Evolutionary conservation across 164 flowering plant species (phyloP), one percentile per base, ranked within the genome.

Genomic region (Tinospora cordifolia): DNA sequence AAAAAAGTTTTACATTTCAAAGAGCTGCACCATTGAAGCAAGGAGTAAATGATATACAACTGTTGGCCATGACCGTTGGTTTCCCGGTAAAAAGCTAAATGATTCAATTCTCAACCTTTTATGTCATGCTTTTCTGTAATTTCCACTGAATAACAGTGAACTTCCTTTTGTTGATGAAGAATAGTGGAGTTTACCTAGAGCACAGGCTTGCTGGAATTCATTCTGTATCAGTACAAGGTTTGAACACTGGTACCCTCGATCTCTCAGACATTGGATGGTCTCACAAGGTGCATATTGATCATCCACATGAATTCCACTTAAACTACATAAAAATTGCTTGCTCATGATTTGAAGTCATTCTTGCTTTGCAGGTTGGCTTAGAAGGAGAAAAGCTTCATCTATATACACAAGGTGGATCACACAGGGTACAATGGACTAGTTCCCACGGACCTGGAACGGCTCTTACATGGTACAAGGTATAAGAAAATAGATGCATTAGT

Each of bases 381-480:
- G 72, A 68, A 0, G 99, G 98, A 58, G 98, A 92, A 74, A 83
- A 78, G 63, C 44, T 62, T 11, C 46, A 69, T 8, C 65, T 84
- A 8, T 91, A 14, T 79, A 85, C 88, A 0, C 76, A 85, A 39
- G 83, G 73, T 30, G 96, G 96, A 66, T 72, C 86, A 6, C 66
- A 84, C 19, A 84, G 74, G 40, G 94, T 85, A 0, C 3, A 81
- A 17, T 95, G 99, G 99, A 73, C 57, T 4, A 72, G 72, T 14
- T 78, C 79, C 38, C 40, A 74, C 9, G 85, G 79, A 25, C 21
- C 12, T 24, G 76, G 81, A 63, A 46, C 69, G 0, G 69, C 88
- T 66, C 74, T 90, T 6, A 83, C 93, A n/a, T 92, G 98, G 98
- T 90, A 86, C 83, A 90, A 90, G 97, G 97, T 91, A 83, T 51